Evolutionary conservation across 148 eudicot genomes (phyloP), one percentile per base, ranked within the genome.

Genomic region (Vaccinium myrtillus): DNA sequence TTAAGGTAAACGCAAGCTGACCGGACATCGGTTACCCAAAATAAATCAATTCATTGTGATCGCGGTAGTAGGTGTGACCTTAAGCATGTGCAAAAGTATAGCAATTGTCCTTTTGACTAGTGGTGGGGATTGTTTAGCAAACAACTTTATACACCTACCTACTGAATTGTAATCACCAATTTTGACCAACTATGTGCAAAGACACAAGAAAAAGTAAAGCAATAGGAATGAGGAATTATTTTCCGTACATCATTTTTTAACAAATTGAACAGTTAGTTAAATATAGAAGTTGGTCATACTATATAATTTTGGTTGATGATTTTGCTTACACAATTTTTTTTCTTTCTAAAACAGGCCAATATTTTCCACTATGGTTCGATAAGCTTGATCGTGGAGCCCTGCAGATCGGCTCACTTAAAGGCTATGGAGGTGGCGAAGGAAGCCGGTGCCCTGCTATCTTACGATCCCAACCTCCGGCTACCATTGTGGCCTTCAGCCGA

Each of bases 331-430:
- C 80, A 67, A 0, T 54, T 79, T 16, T 36, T 8, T 39, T 6
- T 6, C 3, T 67, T 82, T 32, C 21, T 46, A 10, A 21, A 54
- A 7, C 80, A 95, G 97, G 93, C 94, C 0, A 95, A 93, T 78
- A 90, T 94, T 14, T 95, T 95, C 86, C 98, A 95, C 27, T 95
- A 92, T 43, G 98, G 98, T 59, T 94, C 98, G 13, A 95, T 95
- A 67, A 95, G 98, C 77, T 91, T 95, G 91, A 95, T 95, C 3
- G 95, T 93, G 78, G 98, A 95, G 94, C 98, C 98, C 76, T 95
- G 98, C 70, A 85, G 98, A 89, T 93, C 98, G 8, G 98, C 98
- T 3, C 98, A 95, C 82, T 71, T 95, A 80, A 95, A 90, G 87
- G 98, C 98, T 12, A 95, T 95, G 95, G 94, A 93, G 78, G 98